A percentile compares a stretch with the other conserved stretches of the same genome.
Conservation (phyloP, 2,329 filamentous ascomycete genomes). For the Colletotrichum lupini region DNA sequence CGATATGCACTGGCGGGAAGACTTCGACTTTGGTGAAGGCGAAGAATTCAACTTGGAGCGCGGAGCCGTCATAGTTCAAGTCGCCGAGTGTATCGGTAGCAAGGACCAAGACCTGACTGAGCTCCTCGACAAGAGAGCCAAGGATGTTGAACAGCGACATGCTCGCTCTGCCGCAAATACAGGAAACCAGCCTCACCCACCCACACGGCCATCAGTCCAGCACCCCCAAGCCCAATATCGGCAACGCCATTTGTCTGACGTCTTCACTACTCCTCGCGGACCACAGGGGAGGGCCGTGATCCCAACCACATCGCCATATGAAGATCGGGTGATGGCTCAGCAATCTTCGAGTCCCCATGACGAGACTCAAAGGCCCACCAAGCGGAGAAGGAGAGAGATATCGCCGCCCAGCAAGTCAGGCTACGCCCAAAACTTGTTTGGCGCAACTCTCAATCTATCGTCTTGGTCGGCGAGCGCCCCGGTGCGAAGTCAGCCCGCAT, state of each 20-base stretch:
- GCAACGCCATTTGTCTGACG: constrained; percentile 55
- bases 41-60: constrained; percentile 85
- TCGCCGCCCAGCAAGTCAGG: constrained; percentile 56
- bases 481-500: constrained; percentile 3
- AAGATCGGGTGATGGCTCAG: constrained; percentile 58
- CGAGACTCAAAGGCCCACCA: constrained; percentile 46
- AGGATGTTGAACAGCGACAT: constrained; percentile 63
- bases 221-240: constrained; percentile 44
- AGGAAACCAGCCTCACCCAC: constrained; percentile 40
- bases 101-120: constrained; percentile 83
- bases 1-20: constrained; percentile 83
- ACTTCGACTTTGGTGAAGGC: constrained; percentile 78
- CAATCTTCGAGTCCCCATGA: constrained; percentile 37
- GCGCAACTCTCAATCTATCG: constrained; percentile 55
- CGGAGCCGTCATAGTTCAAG: constrained; percentile 81
- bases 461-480: constrained; percentile 29
- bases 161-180: constrained; percentile 43
- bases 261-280: constrained; percentile 71
- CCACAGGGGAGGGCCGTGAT: constrained; percentile 57
- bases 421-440: constrained; percentile 63
- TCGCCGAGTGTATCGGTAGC: constrained; percentile 78
- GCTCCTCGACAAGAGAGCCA: constrained; percentile 76
- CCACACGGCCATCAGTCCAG: constrained; percentile 23
- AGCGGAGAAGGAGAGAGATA: constrained; percentile 52
- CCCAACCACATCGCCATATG: constrained; percentile 72